Evolutionary conservation across 2,329 filamentous ascomycete species (phyloP).

Genomic region (Aspergillus brasiliensis): DNA sequence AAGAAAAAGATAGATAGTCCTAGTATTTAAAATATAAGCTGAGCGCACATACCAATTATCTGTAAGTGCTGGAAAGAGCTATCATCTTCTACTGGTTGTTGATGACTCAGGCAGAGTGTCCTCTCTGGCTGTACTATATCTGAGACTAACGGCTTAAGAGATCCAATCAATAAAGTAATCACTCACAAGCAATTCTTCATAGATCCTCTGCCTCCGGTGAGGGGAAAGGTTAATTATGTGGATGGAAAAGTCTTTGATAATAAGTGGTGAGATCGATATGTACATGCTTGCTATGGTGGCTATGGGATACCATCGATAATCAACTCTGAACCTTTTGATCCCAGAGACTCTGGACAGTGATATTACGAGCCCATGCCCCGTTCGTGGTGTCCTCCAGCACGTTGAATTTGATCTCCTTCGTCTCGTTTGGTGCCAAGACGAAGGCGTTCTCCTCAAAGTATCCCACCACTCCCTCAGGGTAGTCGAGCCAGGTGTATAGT

Average conservation of each 20-base stretch:
- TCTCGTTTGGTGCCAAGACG: constrained; percentile 50
- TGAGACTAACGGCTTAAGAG: too few species aligned
- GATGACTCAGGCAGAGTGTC: too few species aligned
- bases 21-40: too few species aligned
- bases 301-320: neutral
- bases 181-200: too few species aligned
- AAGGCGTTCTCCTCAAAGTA: constrained; percentile 59
- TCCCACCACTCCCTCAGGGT: constrained; percentile 52
- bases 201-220: too few species aligned
- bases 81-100: too few species aligned
- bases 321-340: constrained; percentile 35
- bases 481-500: constrained; percentile 59
- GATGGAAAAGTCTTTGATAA: neutral
- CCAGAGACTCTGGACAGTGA: constrained; percentile 58
- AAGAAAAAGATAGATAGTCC: too few species aligned
- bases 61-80: too few species aligned
- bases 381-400: constrained; percentile 49
- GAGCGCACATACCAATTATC: too few species aligned
- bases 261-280: neutral
- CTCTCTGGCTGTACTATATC: too few species aligned
- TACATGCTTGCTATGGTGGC: neutral
- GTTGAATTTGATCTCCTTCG: constrained; percentile 49
- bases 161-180: too few species aligned
- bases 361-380: constrained; percentile 49
- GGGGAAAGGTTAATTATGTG: neutral